Evolutionary conservation across 2,329 filamentous ascomycete genomes (phyloP), one percentile per base, ranked within the genome.

Genomic region (Colletotrichum sp.): DNA sequence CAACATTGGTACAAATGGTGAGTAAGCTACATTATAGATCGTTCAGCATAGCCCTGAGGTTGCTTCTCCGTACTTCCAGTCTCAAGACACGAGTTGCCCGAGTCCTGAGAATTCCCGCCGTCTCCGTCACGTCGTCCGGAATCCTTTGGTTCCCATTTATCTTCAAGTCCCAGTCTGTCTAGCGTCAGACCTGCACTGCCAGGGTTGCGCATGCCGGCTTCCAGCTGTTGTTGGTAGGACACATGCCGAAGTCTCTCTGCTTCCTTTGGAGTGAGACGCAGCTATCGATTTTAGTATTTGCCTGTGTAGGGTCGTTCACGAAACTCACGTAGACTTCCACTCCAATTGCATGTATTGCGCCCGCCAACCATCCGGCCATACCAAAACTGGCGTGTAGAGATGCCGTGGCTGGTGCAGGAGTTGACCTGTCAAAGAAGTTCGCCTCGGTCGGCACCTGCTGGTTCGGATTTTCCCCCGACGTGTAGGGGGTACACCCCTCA

Each of bases 221-320:
- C 89, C 8, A 91, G 77, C 78, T 93, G 91, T 59, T 87, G 84
- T 79, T 91, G 86, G 78, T 90, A 92, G 7, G 88, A 90, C 2
- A 92, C 85, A n/a, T 86, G 84, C 13, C 91, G 85, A 63, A 93
- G 81, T 7, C 91, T 84, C 60, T 91, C 85, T 1, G 84, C 83
- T 78, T 93, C 91, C 14, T 81, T 85, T 0, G 90, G 89, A 0
- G 91, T 93, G 24, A 91, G 80, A 4, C 81, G 83, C 26, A 92
- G 81, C 83, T 92, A 78, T 61, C 30, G 43, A 16, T 57, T 18
- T 63, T 13, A 74, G 28, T 30, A n/a, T 21, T 57, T n/a, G 21
- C 18, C 14, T 39, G 60, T 7, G 18, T 14, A 21, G 12, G 6
- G 21, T 64, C 21, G 10, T 39, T 26, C 30, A 13, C 18, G 34